Conservation (phyloP, 1,284 basidiomycete species). For the Malassezia equina region DNA sequence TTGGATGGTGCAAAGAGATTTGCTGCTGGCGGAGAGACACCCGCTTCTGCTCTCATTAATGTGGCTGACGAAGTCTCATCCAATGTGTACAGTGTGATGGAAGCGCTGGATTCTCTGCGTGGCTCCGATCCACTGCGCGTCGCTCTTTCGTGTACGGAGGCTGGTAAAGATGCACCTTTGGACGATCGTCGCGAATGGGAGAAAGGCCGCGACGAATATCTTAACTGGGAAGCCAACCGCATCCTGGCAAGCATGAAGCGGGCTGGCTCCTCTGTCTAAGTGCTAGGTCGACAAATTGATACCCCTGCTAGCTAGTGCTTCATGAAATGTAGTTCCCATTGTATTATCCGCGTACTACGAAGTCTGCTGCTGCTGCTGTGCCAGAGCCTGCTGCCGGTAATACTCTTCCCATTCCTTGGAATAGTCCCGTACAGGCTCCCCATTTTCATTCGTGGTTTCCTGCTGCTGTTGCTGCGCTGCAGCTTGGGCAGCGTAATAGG, state of each 20-base stretch:
- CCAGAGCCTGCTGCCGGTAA: conserved; percentile 32
- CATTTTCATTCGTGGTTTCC: background rate
- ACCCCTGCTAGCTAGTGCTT: background rate
- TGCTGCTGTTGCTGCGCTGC: conserved; percentile 14
- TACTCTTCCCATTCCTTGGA: conserved; percentile 46
- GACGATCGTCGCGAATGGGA: conserved; percentile 26
- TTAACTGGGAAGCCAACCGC: conserved; percentile 36
- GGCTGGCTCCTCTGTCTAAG: background rate
- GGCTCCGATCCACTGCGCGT: conserved; percentile 26
- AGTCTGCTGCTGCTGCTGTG: conserved; percentile 17
- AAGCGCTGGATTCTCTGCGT: conserved; percentile 23
- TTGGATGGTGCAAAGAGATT: background rate
- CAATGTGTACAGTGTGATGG: conserved; percentile 26
- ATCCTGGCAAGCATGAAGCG: conserved; percentile 27
- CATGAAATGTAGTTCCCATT: background rate
- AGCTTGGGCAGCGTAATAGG: conserved; percentile 39
- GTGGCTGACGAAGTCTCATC: conserved; percentile 26
- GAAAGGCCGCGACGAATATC: conserved; percentile 30
- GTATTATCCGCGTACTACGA: background rate
- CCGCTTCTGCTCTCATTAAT: conserved; percentile 5
- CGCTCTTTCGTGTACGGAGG: conserved; percentile 14
- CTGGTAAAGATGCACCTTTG: background rate
- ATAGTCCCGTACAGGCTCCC: conserved; percentile 25
- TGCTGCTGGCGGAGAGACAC: background rate
- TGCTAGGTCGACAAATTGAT: background rate